A percentile compares a stretch with the other conserved stretches of the same genome.
Conservation (phyloP, 306 rosid species). For the Dalbergia cultrata region DNA sequence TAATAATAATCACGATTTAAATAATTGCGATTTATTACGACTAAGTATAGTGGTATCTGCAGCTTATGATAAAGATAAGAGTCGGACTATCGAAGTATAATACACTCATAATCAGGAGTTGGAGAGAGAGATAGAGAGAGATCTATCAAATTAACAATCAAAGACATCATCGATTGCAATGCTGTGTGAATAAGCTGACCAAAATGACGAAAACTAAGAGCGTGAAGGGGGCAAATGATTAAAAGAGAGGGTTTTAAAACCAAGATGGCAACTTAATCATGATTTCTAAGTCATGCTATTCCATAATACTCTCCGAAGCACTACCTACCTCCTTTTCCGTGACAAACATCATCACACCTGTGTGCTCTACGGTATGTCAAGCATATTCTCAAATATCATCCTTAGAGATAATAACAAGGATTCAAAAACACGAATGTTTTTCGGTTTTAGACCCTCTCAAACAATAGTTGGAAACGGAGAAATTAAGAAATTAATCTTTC, state of each 20-base stretch:
- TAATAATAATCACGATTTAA: neutral
- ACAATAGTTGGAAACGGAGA: too few species aligned
- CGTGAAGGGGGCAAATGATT: constrained; percentile 56
- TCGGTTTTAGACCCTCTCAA: too few species aligned
- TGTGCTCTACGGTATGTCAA: constrained; percentile 17
- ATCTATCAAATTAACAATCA: constrained; percentile 25
- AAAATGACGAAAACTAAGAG: constrained; percentile 24
- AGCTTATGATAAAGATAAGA: constrained; percentile 22
- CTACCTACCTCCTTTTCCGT: constrained; percentile 35
- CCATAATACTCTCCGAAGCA: neutral
- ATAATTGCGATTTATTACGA: constrained; percentile 16
- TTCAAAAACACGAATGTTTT: neutral
- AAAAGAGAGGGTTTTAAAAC: constrained; percentile 30
- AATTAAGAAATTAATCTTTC: too few species aligned
- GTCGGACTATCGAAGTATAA: constrained; percentile 27
- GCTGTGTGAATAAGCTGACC: neutral
- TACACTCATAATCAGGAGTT: neutral
- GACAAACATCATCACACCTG: neutral
- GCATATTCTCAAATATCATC: neutral
- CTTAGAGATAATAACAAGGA: neutral
- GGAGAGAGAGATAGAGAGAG: neutral
- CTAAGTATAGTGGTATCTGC: neutral
- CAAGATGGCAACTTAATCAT: constrained; percentile 40
- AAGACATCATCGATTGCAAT: constrained; percentile 22
- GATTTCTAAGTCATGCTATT: constrained; percentile 43